A percentile compares a stretch with the other conserved stretches of the same genome.
Conservation (phyloP, 306 rosid species). For the Quercus bicolor region DNA sequence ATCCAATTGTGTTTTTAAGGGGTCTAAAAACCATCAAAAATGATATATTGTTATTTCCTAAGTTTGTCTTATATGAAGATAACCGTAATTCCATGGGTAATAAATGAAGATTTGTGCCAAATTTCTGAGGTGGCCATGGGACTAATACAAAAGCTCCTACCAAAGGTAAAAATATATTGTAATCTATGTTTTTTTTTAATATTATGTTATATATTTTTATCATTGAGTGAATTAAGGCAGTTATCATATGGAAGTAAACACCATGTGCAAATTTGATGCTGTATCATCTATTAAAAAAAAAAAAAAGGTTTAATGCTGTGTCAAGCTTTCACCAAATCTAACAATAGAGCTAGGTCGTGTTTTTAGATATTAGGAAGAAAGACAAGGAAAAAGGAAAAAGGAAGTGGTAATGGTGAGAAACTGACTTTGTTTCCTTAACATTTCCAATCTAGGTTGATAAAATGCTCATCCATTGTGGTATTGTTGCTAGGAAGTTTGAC, state of each 20-base stretch:
- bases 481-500: neutral
- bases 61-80: too few relatives aligned
- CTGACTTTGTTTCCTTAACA: neutral
- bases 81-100: too few relatives aligned
- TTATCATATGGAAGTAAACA: too few relatives aligned
- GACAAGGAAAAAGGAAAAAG: neutral
- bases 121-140: too few relatives aligned
- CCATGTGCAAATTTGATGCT: too few relatives aligned
- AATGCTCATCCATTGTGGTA: neutral
- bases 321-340: neutral
- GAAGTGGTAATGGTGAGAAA: neutral
- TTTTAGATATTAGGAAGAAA: neutral
- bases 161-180: slow-evolving; percentile 56
- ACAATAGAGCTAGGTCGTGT: neutral
- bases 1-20: too few relatives aligned
- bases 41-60: too few relatives aligned
- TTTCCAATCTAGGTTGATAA: neutral
- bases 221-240: too few relatives aligned
- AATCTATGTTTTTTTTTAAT: neutral
- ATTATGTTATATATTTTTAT: too few relatives aligned
- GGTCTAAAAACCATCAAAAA: too few relatives aligned
- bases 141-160: slow-evolving; percentile 32
- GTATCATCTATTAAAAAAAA: too few relatives aligned
- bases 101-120: too few relatives aligned
- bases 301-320: neutral